Percentiles rank a stretch among this genome's conserved stretches.
Evolutionary conservation across 2,329 filamentous ascomycete genomes (phyloP).

Genomic region (Beauveria pseudobassiana): DNA sequence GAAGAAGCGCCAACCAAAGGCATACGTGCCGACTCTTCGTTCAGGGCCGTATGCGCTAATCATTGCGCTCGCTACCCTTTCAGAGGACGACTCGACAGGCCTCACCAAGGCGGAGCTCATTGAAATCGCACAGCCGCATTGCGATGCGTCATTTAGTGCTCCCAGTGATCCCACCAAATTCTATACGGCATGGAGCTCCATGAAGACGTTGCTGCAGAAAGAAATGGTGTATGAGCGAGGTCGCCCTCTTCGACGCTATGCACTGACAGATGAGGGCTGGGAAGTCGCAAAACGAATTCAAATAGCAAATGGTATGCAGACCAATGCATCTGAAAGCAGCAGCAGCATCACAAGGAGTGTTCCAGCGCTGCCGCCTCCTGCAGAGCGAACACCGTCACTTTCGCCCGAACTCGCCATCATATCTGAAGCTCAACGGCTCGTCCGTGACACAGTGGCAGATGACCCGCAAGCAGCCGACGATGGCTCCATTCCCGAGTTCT

Average conservation of each 20-base stretch:
- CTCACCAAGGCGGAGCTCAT: constrained; percentile 64
- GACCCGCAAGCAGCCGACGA: background rate
- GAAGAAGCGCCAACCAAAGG: constrained; percentile 56
- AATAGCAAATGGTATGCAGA: constrained; percentile 35
- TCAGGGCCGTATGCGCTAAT: constrained; percentile 70
- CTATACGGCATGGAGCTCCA: constrained; percentile 77
- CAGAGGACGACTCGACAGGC: constrained; percentile 43
- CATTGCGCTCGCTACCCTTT: constrained; percentile 54
- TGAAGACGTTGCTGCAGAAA: constrained; percentile 67
- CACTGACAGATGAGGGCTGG: constrained; percentile 70
- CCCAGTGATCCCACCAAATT: constrained; percentile 60
- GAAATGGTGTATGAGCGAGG: constrained; percentile 67
- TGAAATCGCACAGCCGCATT: constrained; percentile 61
- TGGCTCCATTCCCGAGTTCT: constrained; percentile 37
- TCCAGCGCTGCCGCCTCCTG: constrained; percentile 4
- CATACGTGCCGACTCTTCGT: constrained; percentile 65
- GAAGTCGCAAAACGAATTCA: constrained; percentile 62
- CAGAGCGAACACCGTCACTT: constrained; percentile 13
- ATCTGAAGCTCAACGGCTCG: background rate
- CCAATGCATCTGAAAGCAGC: constrained; percentile 17
- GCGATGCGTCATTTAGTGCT: constrained; percentile 64
- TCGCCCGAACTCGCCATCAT: constrained; percentile 15
- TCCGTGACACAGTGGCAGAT: constrained; percentile 7
- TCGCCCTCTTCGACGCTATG: constrained; percentile 59
- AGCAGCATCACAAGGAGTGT: background rate